A percentile compares a stretch with the other conserved stretches of the same genome.
phyloP scores from a whole-genome alignment of 2,329 filamentous ascomycete species.

The Clarireedia paspali region DNA sequence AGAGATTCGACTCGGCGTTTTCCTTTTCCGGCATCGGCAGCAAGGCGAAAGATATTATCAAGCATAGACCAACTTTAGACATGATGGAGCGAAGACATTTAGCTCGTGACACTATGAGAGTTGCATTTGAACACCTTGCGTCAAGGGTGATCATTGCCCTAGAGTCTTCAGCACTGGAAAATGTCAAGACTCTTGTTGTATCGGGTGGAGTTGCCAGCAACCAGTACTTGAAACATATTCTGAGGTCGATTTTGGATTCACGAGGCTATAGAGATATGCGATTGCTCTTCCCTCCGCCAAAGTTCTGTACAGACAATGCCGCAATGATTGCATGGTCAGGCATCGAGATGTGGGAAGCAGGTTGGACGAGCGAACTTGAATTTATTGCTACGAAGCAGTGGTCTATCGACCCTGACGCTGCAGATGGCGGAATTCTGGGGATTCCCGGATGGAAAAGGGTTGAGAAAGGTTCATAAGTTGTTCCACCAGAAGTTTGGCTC shows the following conservation, averaged over 20 bases:
- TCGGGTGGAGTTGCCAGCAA: constrained; percentile 91
- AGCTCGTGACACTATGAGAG: constrained; percentile 66
- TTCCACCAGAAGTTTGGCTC: too few relatives aligned
- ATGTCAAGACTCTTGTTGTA: constrained; percentile 61
- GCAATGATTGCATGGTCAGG: constrained; percentile 96
- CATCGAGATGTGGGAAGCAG: constrained; percentile 81
- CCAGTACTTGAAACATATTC: constrained; percentile 63
- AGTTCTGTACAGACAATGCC: constrained; percentile 88
- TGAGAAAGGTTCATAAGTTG: background rate
- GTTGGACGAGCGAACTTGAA: constrained; percentile 57
- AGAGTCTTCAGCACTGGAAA: constrained; percentile 17
- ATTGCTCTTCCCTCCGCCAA: constrained; percentile 66
- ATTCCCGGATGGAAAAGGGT: constrained; percentile 40
- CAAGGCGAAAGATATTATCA: constrained; percentile 50
- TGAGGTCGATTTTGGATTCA: constrained; percentile 49
- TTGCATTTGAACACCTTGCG: constrained; percentile 81
- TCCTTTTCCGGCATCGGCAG: constrained; percentile 69
- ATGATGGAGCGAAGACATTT: constrained; percentile 58
- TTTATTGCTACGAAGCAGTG: constrained; percentile 60
- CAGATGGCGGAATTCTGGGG: constrained; percentile 62
- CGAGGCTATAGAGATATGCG: constrained; percentile 55
- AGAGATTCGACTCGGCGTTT: constrained; percentile 38
- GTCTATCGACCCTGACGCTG: constrained; percentile 57
- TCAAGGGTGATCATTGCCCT: constrained; percentile 67
- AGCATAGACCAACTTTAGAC: constrained; percentile 37